Evolutionary conservation across 2,329 filamentous ascomycete genomes (phyloP), one percentile per base, ranked within the genome.

Genomic region (Monosporascus sp.): DNA sequence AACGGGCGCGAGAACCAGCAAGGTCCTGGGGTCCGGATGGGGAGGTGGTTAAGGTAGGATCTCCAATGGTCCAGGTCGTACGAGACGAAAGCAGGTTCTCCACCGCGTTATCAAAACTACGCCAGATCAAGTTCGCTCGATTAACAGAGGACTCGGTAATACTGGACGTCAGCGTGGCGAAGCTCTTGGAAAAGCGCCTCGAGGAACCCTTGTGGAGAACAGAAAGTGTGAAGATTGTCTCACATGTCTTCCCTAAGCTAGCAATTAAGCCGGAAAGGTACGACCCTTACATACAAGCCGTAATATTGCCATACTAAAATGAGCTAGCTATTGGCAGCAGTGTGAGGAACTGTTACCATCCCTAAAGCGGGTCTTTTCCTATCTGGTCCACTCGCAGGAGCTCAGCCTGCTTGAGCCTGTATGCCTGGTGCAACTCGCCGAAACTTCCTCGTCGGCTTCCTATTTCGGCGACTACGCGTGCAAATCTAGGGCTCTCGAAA

Each of bases 21-120:
- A 15, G 48, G 20, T 41, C 22, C 17, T 55, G 54, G 54, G 44
- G 37, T 26, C 26, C 28, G 20, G 38, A 55, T 40, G 54, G 54
- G 3, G 54, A 55, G n/a, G 24, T 35, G 6, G 18, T 22, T 9
- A 31, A 18, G 7, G 37, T 37, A 4, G n/a, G 26, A 3, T n/a
- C 40, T 18, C 40, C 22, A 11, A 18, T 48, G 7, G 18, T 48
- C 31, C 22, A 38, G 14, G n/a, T 53, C 22, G 1, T 26, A n/a
- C 26, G 37, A n/a, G 31, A 50, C 14, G 48, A 50, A 18, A 20
- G 22, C 18, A 31, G 50, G n/a, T 37, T 38, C 7, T n/a, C 11
- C 4, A n/a, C 8, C 3, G 37, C 37, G 14, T 38, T 38, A 38
- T n/a, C 11, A 3, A n/a, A n/a, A n/a, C 5, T 38, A 38, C 4